These are phyloP conservation scores for Amanita molliuscula DNA, from an alignment of 768 basidiomycete genomes.

Conservation along the genomic window DNA sequence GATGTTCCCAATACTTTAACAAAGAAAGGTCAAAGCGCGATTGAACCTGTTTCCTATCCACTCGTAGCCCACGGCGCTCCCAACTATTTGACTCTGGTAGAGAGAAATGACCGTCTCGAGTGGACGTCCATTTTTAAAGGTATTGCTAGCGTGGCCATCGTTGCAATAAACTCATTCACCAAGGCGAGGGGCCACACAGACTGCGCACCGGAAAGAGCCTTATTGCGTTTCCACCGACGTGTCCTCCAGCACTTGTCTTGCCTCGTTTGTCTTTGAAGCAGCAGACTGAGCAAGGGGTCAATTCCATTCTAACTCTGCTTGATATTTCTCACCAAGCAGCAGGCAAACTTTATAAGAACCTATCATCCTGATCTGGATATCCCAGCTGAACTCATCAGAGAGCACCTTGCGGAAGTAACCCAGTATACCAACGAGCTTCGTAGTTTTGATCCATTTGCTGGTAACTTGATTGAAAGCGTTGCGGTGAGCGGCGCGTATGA, in stretches of 20 bases:
- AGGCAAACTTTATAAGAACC: conserved; percentile 68
- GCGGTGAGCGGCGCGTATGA: conserved; percentile 14
- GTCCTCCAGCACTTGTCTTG: conserved; percentile 21
- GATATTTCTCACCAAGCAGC: conserved; percentile 1
- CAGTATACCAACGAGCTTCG: conserved; percentile 21
- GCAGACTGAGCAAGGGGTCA: conserved; percentile 58
- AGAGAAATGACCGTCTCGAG: conserved; percentile 30
- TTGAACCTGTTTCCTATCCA: conserved; percentile 30
- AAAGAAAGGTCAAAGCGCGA: conserved; percentile 20
- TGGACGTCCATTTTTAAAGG: conserved; percentile 39
- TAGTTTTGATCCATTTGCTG: conserved; percentile 46
- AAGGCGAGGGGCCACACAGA: conserved; percentile 1
- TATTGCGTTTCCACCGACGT: conserved; percentile 51
- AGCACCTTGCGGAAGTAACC: conserved; percentile 40
- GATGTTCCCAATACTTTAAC: conserved; percentile 10
- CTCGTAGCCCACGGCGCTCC: conserved; percentile 46
- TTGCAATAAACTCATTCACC: conserved; percentile 3
- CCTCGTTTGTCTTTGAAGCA: conserved; percentile 28
- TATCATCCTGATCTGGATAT: conserved; percentile 67
- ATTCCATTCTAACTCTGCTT: conserved; percentile 10
- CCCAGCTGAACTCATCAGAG: conserved; percentile 53
- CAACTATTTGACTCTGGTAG: conserved; percentile 44
- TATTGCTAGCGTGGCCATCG: conserved; percentile 6
- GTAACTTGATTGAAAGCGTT: conserved; percentile 40
- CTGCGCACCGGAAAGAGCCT: conserved; percentile 20